These are phyloP conservation scores for Colletotrichum noveboracense DNA, from an alignment of 2,329 filamentous ascomycete species.

Conservation along the genomic window DNA sequence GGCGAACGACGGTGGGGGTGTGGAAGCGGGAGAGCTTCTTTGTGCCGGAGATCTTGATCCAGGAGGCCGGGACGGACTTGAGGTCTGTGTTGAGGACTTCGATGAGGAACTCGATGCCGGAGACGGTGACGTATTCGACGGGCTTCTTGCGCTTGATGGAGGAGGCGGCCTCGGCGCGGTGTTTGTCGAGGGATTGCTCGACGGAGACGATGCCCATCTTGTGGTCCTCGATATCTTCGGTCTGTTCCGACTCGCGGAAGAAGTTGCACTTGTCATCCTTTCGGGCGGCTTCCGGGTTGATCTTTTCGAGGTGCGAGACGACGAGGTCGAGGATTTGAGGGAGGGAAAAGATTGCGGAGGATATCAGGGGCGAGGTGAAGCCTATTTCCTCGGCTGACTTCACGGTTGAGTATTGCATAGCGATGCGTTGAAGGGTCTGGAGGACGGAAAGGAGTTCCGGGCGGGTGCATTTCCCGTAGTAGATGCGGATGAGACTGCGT, in stretches of 20 bases:
- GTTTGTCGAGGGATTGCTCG: conserved; percentile 84
- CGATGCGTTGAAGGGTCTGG: conserved; percentile 83
- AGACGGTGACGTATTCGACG: conserved; percentile 80
- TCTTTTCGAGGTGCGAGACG: conserved; percentile 77
- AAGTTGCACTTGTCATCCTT: conserved; percentile 93
- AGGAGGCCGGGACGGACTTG: conserved; percentile 89
- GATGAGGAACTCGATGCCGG: conserved; percentile 93
- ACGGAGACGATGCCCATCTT: conserved; percentile 92
- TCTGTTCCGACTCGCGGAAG: conserved; percentile 87
- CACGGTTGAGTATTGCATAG: conserved; percentile 75
- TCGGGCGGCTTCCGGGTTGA: conserved; percentile 83
- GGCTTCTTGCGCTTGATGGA: conserved; percentile 73
- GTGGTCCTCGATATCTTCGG: conserved; percentile 85
- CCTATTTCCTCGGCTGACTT: conserved; percentile 69
- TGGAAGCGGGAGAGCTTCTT: conserved; percentile 94
- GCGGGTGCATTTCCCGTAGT: conserved; percentile 94
- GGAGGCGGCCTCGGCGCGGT: conserved; percentile 73
- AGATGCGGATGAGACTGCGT: conserved; percentile 91
- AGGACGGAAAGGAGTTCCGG: conserved; percentile 86
- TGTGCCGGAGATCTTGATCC: conserved; percentile 93
- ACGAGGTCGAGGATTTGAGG: conserved; percentile 79
- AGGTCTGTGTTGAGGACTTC: conserved; percentile 85
- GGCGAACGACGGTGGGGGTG: conserved; percentile 84
- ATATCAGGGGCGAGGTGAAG: conserved; percentile 74
- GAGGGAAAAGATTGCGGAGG: conserved; percentile 74